phyloP scores from a whole-genome alignment of 371 early-diverging fungal species.

The Mortierella sp. region DNA sequence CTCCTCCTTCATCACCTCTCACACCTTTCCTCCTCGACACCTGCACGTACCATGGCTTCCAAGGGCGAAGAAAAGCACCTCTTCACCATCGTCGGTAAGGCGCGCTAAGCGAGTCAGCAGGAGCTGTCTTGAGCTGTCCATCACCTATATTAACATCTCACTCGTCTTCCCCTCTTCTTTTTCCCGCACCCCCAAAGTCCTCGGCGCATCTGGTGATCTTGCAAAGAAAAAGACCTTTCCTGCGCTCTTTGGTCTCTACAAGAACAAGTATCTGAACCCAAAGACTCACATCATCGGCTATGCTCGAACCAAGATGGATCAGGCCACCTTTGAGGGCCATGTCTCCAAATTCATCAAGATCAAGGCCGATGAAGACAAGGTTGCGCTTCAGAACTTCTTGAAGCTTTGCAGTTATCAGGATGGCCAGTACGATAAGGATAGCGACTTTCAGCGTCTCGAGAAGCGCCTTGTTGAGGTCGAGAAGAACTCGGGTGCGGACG shows the following conservation, averaged over 20 bases:
- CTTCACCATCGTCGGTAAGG: conserved; percentile 44
- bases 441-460: conserved; percentile 74
- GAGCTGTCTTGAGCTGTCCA: not conserved
- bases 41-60: conserved; percentile 19
- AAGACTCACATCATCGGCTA: conserved; percentile 92
- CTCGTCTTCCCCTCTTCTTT: not conserved
- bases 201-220: conserved; percentile 95
- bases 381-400: conserved; percentile 76
- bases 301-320: conserved; percentile 88
- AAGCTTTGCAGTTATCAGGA: conserved; percentile 80
- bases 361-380: conserved; percentile 67
- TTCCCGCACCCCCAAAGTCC: conserved; percentile 57
- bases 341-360: conserved; percentile 76
- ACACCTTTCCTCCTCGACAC: conserved; percentile 4
- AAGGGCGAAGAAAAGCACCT: conserved; percentile 37
- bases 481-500: conserved; percentile 56
- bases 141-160: not conserved
- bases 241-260: conserved; percentile 89
- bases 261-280: conserved; percentile 79
- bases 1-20: conserved; percentile 1
- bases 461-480: conserved; percentile 66
- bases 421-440: conserved; percentile 92
- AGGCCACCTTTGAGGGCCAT: conserved; percentile 80
- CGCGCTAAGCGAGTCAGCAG: not conserved
- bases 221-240: conserved; percentile 99